Evolutionary conservation across 352 stramenopile species (phyloP).

Genomic region (Pythium utonaiense): DNA sequence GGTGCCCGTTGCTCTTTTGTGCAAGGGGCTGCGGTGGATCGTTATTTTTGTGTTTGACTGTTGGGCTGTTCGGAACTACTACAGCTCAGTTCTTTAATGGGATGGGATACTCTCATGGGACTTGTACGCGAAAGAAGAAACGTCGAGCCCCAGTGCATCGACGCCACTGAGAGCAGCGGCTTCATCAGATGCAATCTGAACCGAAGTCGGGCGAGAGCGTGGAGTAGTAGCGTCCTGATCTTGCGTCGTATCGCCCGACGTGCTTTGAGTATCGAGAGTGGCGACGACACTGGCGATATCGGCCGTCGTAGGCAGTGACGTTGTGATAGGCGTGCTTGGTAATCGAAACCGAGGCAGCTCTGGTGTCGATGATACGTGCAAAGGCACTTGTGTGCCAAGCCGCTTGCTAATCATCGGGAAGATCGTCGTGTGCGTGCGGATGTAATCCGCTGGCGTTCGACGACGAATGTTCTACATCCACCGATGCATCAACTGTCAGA

Average conservation of each 20-base stretch:
- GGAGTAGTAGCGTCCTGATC: not conserved
- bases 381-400: slow-evolving; percentile 22
- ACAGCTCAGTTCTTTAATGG: slow-evolving; percentile 5
- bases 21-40: not conserved
- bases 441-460: slow-evolving; percentile 45
- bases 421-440: slow-evolving; percentile 32
- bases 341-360: not conserved
- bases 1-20: not conserved
- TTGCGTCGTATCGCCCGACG: not conserved
- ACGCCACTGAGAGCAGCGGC: slow-evolving; percentile 26
- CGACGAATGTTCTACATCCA: slow-evolving; percentile 51
- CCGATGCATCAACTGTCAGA: not conserved
- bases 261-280: not conserved
- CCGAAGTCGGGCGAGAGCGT: slow-evolving; percentile 24
- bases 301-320: not conserved
- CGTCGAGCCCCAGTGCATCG: slow-evolving; percentile 47
- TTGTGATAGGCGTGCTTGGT: not conserved
- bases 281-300: slow-evolving; percentile 1
- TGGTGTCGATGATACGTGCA: slow-evolving; percentile 1
- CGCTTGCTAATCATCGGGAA: slow-evolving; percentile 49
- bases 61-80: not conserved
- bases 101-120: slow-evolving; percentile 8
- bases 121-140: slow-evolving; percentile 54
- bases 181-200: slow-evolving; percentile 3
- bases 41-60: slow-evolving; percentile 1